These are phyloP conservation scores for Colletotrichum nymphaeae DNA, from an alignment of 2,329 filamentous ascomycete genomes.

Conservation along the genomic window DNA sequence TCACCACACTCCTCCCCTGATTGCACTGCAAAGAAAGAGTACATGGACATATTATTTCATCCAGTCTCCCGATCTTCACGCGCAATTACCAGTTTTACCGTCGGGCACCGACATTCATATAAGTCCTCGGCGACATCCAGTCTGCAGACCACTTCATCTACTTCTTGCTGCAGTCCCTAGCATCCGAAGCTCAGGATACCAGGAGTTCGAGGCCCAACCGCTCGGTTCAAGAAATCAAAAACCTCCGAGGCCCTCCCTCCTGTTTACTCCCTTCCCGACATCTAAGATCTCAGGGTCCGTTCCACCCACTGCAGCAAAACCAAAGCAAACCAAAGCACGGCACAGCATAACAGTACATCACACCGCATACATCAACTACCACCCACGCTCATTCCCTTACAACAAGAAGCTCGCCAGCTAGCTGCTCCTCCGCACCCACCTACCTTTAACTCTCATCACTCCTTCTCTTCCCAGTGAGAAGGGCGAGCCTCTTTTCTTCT, in stretches of 20 bases:
- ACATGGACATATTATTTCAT: constrained; percentile 22
- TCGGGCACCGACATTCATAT: constrained; percentile 33
- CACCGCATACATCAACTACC: constrained; percentile 9
- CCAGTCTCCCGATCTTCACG: constrained; percentile 32
- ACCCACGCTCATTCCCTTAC: neutral
- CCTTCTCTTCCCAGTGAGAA: neutral
- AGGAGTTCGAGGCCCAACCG: constrained; percentile 30
- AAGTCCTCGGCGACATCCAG: constrained; percentile 24
- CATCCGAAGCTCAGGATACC: constrained; percentile 24
- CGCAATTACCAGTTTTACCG: constrained; percentile 32
- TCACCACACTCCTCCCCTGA: neutral
- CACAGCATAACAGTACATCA: too few species aligned
- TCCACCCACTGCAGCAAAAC: neutral
- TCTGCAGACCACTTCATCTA: neutral
- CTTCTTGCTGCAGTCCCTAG: constrained; percentile 9
- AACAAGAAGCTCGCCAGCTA: neutral
- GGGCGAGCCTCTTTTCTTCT: too few species aligned
- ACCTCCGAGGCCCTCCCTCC: constrained; percentile 27
- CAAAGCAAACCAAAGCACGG: neutral
- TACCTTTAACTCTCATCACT: neutral
- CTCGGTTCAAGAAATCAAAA: constrained; percentile 33
- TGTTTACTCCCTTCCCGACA: constrained; percentile 1
- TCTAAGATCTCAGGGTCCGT: constrained; percentile 13
- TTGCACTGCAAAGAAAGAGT: neutral
- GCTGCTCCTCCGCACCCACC: neutral